Base-by-base conservation (phyloP, 345 rosid genomes). In the Moringa oleifera region DNA sequence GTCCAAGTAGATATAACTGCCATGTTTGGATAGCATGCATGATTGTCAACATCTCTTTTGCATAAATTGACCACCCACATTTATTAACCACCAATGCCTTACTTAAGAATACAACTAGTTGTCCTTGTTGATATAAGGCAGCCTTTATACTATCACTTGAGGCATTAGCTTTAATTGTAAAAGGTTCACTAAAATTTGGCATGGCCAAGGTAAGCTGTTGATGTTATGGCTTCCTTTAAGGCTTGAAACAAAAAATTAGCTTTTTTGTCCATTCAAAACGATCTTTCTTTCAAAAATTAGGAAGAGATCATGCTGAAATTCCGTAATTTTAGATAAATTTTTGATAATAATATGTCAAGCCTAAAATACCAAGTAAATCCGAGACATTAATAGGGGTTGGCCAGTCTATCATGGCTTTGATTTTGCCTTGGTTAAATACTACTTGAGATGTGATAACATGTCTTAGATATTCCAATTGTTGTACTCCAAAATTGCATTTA, bases 261-360 rank as follows among this genome's bases (percentile, higher is more conserved):
- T 12, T 11, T 19, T 41, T 2, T 2, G n/a, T 21, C n/a, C n/a
- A n/a, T 20, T 21, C 25, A 21, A 59, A 45, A 10, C 20, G 36
- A 1, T 52, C 50, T 21, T 45, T 59, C 18, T 59, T 50, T 5
- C 22, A 7, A 13, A 62, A 19, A 18, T 49, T 18, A 13, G 7
- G 24, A 7, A 47, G 8, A 15, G 65, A 18, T 5, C 25, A 2
- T 25, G 58, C 67, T 21, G 53, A 25, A 2, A 20, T 8, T 6
- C 59, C 51, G 18, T 52, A 52, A 20, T 63, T 18, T 0, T 13
- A 5, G 17, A 63, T 7, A 23, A 63, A 63, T 22, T 63, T 63
- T 4, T 23, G 25, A 17, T 63, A 63, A 41, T 53, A 63, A 9
- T 25, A 59, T 21, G 28, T 63, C 2, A 62, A 23, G 12, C 55